These are phyloP conservation scores for Hyaloscypha bicolor DNA, from an alignment of 495 filamentous ascomycete genomes.

Conservation along the genomic window DNA sequence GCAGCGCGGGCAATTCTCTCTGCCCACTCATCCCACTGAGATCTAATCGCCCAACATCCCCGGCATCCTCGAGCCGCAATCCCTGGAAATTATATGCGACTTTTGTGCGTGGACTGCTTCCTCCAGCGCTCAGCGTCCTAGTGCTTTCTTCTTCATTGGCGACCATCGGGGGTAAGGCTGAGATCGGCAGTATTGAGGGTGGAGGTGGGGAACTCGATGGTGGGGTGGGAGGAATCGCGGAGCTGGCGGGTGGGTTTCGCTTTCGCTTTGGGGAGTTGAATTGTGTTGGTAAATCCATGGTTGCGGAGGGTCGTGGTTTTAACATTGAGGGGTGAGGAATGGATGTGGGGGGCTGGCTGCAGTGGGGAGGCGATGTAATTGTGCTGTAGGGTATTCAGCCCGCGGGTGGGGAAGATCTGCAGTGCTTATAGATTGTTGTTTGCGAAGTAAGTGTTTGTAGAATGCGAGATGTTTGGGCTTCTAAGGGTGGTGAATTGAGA, in stretches of 20 bases:
- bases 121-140: slow-evolving; percentile 12
- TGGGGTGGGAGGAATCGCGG: slow-evolving; percentile 28
- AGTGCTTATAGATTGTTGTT: neutral
- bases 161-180: slow-evolving; percentile 2
- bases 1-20: slow-evolving; percentile 20
- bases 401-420: neutral
- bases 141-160: slow-evolving; percentile 34
- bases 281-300: neutral
- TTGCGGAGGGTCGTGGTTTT: slow-evolving; percentile 1
- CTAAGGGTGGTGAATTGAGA: neutral
- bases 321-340: neutral
- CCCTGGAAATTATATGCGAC: slow-evolving; percentile 67
- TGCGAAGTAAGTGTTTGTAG: neutral
- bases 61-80: slow-evolving; percentile 54
- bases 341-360: neutral
- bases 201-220: slow-evolving; percentile 25
- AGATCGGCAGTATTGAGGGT: slow-evolving; percentile 9
- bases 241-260: slow-evolving; percentile 37
- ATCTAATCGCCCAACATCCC: slow-evolving; percentile 14
- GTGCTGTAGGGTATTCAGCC: neutral
- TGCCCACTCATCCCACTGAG: slow-evolving; percentile 26
- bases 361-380: neutral
- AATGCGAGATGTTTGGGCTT: neutral
- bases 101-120: slow-evolving; percentile 60
- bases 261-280: slow-evolving; percentile 49